phyloP scores from a whole-genome alignment of 2,329 filamentous ascomycete genomes.

The Orbilia blumenaviensis region DNA sequence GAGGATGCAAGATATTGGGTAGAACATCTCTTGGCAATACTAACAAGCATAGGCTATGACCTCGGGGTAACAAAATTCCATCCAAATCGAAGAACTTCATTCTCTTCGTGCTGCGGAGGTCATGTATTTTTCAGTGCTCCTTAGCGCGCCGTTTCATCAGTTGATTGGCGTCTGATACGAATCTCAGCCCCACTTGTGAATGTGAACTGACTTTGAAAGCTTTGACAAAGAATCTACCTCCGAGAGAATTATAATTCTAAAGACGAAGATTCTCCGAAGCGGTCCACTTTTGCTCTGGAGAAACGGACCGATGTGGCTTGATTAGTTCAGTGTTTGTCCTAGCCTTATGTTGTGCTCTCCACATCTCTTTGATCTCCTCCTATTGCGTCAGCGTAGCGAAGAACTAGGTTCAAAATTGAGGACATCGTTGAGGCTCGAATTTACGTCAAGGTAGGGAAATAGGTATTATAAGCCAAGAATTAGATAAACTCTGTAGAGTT shows the following conservation, averaged over 20 bases:
- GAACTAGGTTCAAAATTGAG: not conserved
- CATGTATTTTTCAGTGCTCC: not conserved
- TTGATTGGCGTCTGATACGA: not conserved
- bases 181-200: not conserved
- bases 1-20: constrained; percentile 39
- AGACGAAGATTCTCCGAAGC: constrained; percentile 33
- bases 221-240: not conserved
- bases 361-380: not conserved
- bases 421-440: no score
- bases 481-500: no score
- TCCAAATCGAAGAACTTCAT: constrained; percentile 16
- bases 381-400: not conserved
- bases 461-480: no score
- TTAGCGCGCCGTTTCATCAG: not conserved
- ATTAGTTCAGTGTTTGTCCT: not conserved
- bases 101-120: not conserved
- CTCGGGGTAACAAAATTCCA: constrained; percentile 53
- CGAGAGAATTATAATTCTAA: not conserved
- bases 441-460: no score
- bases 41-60: not conserved
- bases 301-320: constrained; percentile 37
- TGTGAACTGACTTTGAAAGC: not conserved
- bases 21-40: constrained; percentile 29
- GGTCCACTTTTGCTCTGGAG: not conserved
- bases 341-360: not conserved